phyloP scores from a whole-genome alignment of 2,329 filamentous ascomycete genomes.

The Penicillium digitatum region DNA sequence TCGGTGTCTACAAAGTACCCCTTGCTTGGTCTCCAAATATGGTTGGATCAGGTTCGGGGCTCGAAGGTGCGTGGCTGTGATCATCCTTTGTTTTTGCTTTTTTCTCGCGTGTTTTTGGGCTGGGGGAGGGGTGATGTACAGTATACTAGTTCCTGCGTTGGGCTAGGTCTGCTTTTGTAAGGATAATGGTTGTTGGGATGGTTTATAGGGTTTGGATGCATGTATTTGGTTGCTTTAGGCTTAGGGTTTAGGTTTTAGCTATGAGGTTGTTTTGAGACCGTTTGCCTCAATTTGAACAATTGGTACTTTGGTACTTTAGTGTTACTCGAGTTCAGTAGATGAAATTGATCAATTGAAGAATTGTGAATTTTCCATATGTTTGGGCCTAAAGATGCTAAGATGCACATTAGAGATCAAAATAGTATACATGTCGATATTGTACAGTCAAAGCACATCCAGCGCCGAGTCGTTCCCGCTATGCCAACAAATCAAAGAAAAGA shows the following conservation, averaged over 20 bases:
- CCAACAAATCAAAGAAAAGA: slow-evolving; percentile 9
- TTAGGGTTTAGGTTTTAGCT: not conserved
- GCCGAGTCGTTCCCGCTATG: slow-evolving; percentile 21
- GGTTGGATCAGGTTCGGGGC: slow-evolving; percentile 2
- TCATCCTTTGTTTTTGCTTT: not conserved
- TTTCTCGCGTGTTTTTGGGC: not conserved
- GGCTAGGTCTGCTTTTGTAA: not conserved
- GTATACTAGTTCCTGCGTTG: not conserved
- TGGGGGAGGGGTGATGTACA: not conserved
- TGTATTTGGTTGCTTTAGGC: not conserved
- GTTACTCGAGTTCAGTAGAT: not conserved
- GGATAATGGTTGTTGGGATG: not conserved
- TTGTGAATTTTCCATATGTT: not conserved
- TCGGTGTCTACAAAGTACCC: slow-evolving; percentile 5
- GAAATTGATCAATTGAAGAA: not conserved
- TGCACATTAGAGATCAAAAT: not conserved
- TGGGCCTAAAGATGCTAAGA: not conserved
- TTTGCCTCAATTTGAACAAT: not conserved
- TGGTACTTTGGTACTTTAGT: not conserved
- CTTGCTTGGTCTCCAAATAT: slow-evolving; percentile 11
- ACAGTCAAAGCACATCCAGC: slow-evolving; percentile 8
- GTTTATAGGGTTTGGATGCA: not conserved
- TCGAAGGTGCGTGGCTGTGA: slow-evolving; percentile 8
- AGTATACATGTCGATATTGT: slow-evolving; percentile 9
- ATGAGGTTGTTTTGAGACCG: not conserved